A percentile compares a stretch with the other conserved stretches of the same genome.
These are phyloP conservation scores for Cryptococcus sp. DNA, from an alignment of 1,284 basidiomycete species.

Conservation along the genomic window DNA sequence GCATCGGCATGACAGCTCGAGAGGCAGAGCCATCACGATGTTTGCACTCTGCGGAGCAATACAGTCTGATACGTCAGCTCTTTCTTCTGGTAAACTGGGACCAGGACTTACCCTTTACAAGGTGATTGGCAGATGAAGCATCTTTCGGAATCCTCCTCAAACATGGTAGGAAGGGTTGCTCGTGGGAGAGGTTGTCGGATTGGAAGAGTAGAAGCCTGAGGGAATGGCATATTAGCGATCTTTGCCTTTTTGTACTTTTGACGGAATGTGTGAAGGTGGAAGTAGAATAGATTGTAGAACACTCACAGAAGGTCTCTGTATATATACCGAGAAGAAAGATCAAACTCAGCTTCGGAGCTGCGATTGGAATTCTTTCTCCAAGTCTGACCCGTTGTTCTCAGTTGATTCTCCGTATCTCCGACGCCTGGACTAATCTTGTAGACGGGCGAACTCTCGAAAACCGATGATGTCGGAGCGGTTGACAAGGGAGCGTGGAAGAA, in stretches of 20 bases:
- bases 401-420: no score
- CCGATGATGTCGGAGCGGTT: no score
- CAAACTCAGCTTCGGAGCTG: not conserved
- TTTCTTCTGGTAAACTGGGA: not conserved
- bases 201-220: not conserved
- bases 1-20: conserved; percentile 14
- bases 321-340: not conserved
- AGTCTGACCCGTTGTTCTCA: no score
- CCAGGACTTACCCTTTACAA: conserved; percentile 31
- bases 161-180: conserved; percentile 32
- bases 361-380: no score
- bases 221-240: not conserved
- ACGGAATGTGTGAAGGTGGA: not conserved
- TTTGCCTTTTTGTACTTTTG: not conserved
- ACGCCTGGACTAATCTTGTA: no score
- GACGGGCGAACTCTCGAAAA: no score
- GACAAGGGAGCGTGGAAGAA: no score
- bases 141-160: conserved; percentile 42
- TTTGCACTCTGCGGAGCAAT: conserved; percentile 41
- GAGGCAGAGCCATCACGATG: conserved; percentile 10
- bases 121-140: conserved; percentile 44
- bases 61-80: conserved; percentile 22
- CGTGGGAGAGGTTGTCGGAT: not conserved
- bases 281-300: not conserved
- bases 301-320: not conserved